Conservation (phyloP, 2,329 filamentous ascomycete species). For the Neopestalotiopsis rosae region DNA sequence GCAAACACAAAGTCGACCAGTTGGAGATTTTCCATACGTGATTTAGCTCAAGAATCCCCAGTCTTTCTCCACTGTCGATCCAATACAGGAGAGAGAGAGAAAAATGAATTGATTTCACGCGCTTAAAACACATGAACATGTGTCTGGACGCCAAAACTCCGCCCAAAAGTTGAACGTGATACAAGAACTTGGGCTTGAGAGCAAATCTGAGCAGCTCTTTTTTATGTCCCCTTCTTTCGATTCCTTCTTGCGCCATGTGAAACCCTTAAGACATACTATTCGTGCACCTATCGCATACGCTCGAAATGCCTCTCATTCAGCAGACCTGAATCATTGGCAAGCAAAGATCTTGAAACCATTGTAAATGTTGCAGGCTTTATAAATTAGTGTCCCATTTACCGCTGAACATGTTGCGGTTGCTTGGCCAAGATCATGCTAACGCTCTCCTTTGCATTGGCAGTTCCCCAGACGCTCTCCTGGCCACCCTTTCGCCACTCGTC, state of each 20-base stretch:
- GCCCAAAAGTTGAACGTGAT: background rate
- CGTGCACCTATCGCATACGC: background rate
- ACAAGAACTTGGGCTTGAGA: background rate
- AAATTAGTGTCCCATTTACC: background rate
- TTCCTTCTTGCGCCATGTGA: background rate
- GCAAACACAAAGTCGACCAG: too few species aligned
- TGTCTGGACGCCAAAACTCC: background rate
- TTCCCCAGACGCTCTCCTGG: constrained; percentile 59
- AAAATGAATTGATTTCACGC: background rate
- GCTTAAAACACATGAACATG: background rate
- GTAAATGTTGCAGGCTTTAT: background rate
- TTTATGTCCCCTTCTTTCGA: background rate
- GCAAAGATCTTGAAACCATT: background rate
- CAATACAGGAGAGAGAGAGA: background rate
- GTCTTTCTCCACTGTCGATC: background rate
- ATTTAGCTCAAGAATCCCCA: background rate
- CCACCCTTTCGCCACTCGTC: constrained; percentile 74
- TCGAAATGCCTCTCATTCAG: background rate
- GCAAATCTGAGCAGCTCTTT: background rate
- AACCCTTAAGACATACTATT: too few species aligned
- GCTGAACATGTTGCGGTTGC: constrained; percentile 40
- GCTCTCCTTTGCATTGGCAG: constrained; percentile 65
- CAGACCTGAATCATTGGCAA: background rate
- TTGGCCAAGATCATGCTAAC: constrained; percentile 65
- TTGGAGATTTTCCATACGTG: too few species aligned